Evolutionary conservation across 78 protist species (phyloP).

Genomic region (Anaeramoeba ignava): DNA sequence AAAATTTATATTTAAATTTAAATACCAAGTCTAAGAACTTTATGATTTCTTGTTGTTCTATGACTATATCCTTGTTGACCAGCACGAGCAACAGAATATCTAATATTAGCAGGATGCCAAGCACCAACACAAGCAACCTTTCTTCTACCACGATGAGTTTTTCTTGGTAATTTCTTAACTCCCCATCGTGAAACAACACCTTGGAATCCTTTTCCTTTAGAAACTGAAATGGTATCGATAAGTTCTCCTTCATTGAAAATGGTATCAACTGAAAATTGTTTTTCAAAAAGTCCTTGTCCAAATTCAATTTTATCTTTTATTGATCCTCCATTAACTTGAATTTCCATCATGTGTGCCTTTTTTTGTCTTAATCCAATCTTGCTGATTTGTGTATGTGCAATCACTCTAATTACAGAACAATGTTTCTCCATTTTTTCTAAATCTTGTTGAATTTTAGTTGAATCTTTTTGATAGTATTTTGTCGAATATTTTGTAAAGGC

Average conservation of each 20-base stretch:
- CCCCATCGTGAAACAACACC: constrained; percentile 98
- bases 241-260: constrained; percentile 83
- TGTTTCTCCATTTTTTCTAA: constrained; percentile 78
- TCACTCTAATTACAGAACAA: constrained; percentile 91
- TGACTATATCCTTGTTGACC: constrained; percentile 99
- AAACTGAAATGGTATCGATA: constrained; percentile 90
- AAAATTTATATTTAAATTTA: too few species aligned
- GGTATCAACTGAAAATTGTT: constrained; percentile 68
- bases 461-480: constrained; percentile 51
- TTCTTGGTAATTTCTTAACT: constrained; percentile 87
- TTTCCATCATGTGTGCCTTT: constrained; percentile 98
- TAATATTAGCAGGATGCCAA: constrained; percentile 99
- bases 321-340: constrained; percentile 98
- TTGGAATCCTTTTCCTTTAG: constrained; percentile 95
- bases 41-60: constrained; percentile 98
- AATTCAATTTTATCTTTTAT: constrained; percentile 87
- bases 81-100: constrained; percentile 96
- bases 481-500: constrained; percentile 89
- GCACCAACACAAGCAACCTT: constrained; percentile 99
- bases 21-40: constrained; percentile 96
- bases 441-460: constrained; percentile 43
- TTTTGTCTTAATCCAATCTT: constrained; percentile 69
- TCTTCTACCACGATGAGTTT: constrained; percentile 98
- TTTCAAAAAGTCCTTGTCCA: constrained; percentile 78
- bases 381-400: constrained; percentile 94